Evolutionary conservation across 2,329 filamentous ascomycete genomes (phyloP).

Genomic region (Diaporthe velutina): DNA sequence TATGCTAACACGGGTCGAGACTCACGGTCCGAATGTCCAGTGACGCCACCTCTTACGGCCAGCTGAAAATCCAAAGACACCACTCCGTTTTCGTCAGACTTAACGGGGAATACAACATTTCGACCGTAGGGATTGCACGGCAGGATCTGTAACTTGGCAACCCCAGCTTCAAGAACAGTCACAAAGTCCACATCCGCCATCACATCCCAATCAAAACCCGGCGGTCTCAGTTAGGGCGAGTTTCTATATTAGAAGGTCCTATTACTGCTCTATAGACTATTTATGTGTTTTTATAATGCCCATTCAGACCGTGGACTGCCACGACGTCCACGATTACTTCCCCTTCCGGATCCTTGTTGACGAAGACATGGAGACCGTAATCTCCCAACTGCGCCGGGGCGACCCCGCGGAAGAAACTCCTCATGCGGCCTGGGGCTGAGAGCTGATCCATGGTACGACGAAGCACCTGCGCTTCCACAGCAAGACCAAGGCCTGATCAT

Average conservation of each 20-base stretch:
- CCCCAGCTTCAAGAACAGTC: not conserved
- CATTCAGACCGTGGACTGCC: too few species aligned
- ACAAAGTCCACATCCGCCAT: not conserved
- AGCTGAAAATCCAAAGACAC: constrained; percentile 23
- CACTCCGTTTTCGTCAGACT: constrained; percentile 16
- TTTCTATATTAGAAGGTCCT: not conserved
- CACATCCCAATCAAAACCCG: not conserved
- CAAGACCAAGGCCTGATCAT: too few species aligned
- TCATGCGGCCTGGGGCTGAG: too few species aligned
- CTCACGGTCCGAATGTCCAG: not conserved
- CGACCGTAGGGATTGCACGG: not conserved
- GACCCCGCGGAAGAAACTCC: too few species aligned
- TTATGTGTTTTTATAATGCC: too few species aligned
- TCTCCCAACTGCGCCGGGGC: too few species aligned
- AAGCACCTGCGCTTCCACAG: too few species aligned
- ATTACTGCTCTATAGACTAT: constrained; percentile 12
- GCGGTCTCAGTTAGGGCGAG: not conserved
- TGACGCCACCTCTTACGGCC: not conserved
- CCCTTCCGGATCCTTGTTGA: too few species aligned
- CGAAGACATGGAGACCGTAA: too few species aligned
- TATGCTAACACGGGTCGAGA: not conserved
- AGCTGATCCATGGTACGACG: too few species aligned
- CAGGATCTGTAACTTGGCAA: not conserved
- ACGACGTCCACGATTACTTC: too few species aligned
- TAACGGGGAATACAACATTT: constrained; percentile 20